Evolutionary conservation across 1,284 basidiomycete genomes (phyloP), one percentile per base, ranked within the genome.

Genomic region (Ceratobasidium sp.): DNA sequence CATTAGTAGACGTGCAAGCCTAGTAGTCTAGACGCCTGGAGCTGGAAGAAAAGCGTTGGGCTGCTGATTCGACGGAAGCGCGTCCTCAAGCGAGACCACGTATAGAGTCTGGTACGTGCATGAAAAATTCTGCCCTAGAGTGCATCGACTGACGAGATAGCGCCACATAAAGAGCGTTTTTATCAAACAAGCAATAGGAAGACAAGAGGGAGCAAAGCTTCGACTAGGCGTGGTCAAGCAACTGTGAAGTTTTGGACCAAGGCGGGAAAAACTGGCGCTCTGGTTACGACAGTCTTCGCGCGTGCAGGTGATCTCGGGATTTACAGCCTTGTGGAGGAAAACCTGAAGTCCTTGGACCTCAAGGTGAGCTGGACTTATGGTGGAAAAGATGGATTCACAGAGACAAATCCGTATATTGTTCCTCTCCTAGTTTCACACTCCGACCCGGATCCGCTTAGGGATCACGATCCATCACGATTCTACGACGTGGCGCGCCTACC

Each of bases 281-380:
- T 66, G 49, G 14, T 36, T 9, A 41, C 27, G 52, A 56, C n/a
- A 67, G 53, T 53, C 53, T 29, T 41, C 19, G 62, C 42, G 23
- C 29, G 53, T 33, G 62, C 62, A 67, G 62, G 62, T 67, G 64
- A 67, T 44, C 64, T 67, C 64, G 64, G 64, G 64, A 67, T 67
- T 67, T 56, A 54, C 33, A 47, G 2, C 52, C 33, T 30, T 6
- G 53, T n/a, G n/a, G 50, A 9, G 62, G 2, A 25, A 67, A 67
- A 67, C 64, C 64, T 47, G 62, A 56, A 19, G 19, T 46, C 25
- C 13, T 47, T 66, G 27, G 62, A 25, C 52, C 64, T 56, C 44
- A 21, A 41, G 50, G 64, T 67, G 64, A 67, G 64, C 44, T 49
- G 53, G 64, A 56, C 64, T 50, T 42, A 67, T 67, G 62, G 53